Evolutionary conservation across 208 protist genomes (phyloP), one percentile per base, ranked within the genome.

Genomic region (Herpetomonas tarakana): DNA sequence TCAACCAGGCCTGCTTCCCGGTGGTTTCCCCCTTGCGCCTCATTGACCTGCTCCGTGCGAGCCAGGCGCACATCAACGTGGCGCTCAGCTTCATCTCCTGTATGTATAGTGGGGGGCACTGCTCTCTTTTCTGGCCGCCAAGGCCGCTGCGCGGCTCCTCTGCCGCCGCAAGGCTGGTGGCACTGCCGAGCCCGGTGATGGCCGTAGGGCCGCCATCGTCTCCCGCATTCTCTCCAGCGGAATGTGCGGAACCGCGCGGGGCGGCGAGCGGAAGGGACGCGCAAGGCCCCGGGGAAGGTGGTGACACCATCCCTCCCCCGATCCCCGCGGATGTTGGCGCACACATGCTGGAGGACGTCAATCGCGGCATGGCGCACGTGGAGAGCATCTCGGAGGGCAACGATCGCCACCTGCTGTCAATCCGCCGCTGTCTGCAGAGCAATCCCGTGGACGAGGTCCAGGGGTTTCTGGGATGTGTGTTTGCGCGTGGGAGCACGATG

Each of bases 101-200:
- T 26, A 61, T 83, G 21, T 84, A 81, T 68, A 72, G 81, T 39
- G 89, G 89, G 27, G 83, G 89, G 7, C 85, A 95, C 67, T 95
- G 85, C 70, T 92, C 89, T 0, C 67, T 95, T 22, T 95, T 95
- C 52, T 53, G 46, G 11, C 56, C 51, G 58, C 62, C 54, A 18
- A 31, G 39, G 24, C 44, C 64, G 52, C 47, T n/a, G 12, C 24
- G 24, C 35, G 59, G 3, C 7, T 11, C 19, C 16, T 22, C 9
- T 57, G 26, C 12, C 27, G 18, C 27, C 4, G 39, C 44, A 29
- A 0, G 12, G 26, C 3, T 29, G 38, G 2, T 6, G 3, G 16
- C 29, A 24, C 2, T 30, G 6, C 35, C 35, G 6, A 18, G 9
- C 35, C 35, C 35, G n/a, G n/a, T n/a, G n/a, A n/a, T n/a, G n/a